phyloP scores from a whole-genome alignment of 208 protist genomes.

The Leishmania martiniquensis region DNA sequence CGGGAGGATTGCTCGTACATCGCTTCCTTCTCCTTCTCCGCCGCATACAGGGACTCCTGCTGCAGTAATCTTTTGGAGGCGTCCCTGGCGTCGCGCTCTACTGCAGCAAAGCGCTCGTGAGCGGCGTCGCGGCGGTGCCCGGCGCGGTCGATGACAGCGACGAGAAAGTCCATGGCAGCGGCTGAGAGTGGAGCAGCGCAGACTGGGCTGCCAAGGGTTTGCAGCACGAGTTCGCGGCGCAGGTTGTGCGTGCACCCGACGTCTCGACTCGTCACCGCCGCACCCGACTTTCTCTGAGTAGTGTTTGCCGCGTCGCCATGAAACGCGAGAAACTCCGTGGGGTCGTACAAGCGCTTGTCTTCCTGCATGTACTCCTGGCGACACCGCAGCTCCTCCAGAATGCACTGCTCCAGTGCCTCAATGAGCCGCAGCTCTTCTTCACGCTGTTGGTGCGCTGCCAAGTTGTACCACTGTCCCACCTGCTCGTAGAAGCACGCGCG shows the following conservation, averaged over 20 bases:
- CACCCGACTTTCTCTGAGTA: neutral
- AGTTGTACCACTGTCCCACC: conserved; percentile 36
- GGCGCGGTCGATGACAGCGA: conserved; percentile 43
- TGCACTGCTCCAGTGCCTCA: conserved; percentile 32
- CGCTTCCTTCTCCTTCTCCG: conserved; percentile 64
- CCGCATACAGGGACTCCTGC: conserved; percentile 34
- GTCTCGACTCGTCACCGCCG: neutral
- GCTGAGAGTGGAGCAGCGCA: conserved; percentile 23
- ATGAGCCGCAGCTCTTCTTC: conserved; percentile 37
- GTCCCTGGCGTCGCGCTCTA: conserved; percentile 35
- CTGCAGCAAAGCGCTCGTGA: conserved; percentile 28
- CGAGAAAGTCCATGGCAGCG: conserved; percentile 39
- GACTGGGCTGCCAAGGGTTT: conserved; percentile 39
- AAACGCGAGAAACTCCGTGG: neutral
- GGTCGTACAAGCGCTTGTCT: conserved; percentile 56
- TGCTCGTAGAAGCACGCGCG: conserved; percentile 40
- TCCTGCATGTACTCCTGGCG: conserved; percentile 48
- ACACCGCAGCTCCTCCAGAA: conserved; percentile 47
- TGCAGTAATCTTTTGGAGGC: conserved; percentile 30
- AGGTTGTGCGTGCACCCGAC: conserved; percentile 19
- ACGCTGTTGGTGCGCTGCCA: conserved; percentile 29
- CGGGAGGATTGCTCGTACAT: conserved; percentile 43
- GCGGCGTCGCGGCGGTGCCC: conserved; percentile 29
- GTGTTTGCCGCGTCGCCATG: neutral
- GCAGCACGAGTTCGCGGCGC: conserved; percentile 41